Evolutionary conservation across 768 basidiomycete species (phyloP).

Genomic region (Amanita molliuscula): DNA sequence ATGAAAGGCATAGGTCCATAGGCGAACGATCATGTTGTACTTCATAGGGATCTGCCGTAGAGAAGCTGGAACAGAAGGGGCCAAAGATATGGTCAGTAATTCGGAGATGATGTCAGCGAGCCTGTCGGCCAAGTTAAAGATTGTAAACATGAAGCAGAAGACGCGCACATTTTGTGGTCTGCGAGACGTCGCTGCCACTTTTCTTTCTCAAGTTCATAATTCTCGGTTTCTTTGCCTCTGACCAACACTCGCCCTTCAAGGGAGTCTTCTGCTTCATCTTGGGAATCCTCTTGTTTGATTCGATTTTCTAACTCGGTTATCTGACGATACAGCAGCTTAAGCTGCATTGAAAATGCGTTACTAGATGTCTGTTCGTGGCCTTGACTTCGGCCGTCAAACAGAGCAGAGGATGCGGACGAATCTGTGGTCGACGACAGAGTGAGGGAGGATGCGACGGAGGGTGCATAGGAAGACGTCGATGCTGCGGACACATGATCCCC

Average conservation of each 20-base stretch:
- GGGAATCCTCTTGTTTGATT: slow-evolving; percentile 51
- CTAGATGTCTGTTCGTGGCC: slow-evolving; percentile 44
- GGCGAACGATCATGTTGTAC: slow-evolving; percentile 89
- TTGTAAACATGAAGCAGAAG: slow-evolving; percentile 7
- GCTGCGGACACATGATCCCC: slow-evolving; percentile 68
- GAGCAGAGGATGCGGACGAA: slow-evolving; percentile 61
- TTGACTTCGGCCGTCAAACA: slow-evolving; percentile 47
- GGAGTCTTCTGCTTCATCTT: slow-evolving; percentile 42
- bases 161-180: slow-evolving; percentile 73
- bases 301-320: slow-evolving; percentile 76
- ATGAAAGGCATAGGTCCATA: slow-evolving; percentile 91
- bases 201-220: slow-evolving; percentile 60
- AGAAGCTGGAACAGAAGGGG: slow-evolving; percentile 81
- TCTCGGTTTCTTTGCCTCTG: slow-evolving; percentile 30
- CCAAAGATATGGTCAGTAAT: slow-evolving; percentile 74
- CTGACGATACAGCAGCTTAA: slow-evolving; percentile 75
- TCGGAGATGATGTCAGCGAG: slow-evolving; percentile 87
- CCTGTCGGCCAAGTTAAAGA: slow-evolving; percentile 26
- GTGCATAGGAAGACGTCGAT: slow-evolving; percentile 65
- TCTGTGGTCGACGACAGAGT: slow-evolving; percentile 75
- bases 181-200: slow-evolving; percentile 63
- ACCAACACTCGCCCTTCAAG: slow-evolving; percentile 31
- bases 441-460: slow-evolving; percentile 61
- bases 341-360: slow-evolving; percentile 61
- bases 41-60: slow-evolving; percentile 84